A percentile compares a stretch with the other conserved stretches of the same genome.
Conservation (phyloP, 2,329 filamentous ascomycete species). For the Pseudogymnoascus sp. region DNA sequence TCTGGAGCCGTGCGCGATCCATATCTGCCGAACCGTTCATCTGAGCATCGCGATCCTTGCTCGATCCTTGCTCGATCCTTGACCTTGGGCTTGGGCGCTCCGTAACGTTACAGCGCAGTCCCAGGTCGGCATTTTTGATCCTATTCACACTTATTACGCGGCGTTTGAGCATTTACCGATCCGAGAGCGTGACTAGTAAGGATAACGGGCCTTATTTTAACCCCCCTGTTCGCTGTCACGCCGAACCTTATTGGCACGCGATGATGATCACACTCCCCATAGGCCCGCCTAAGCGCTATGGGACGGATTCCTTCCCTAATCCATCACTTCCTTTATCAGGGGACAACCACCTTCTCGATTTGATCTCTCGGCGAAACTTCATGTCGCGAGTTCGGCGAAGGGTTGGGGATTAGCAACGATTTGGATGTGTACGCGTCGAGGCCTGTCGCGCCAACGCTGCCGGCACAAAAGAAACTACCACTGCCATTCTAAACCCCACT, state of each 20-base stretch:
- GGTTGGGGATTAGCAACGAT: neutral
- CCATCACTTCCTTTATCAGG: neutral
- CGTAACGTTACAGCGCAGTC: constrained; percentile 1
- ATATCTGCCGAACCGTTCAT: constrained; percentile 1
- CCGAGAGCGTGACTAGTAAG: constrained; percentile 3
- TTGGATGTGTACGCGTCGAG: neutral
- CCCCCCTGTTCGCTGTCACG: neutral
- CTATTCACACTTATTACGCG: neutral
- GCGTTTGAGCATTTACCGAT: neutral
- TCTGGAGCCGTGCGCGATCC: neutral
- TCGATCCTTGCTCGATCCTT: neutral
- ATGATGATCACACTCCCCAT: neutral
- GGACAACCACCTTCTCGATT: constrained; percentile 3
- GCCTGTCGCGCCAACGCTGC: neutral
- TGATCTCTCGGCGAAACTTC: neutral
- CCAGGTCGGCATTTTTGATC: constrained; percentile 1
- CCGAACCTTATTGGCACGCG: constrained; percentile 8
- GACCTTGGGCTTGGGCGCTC: neutral
- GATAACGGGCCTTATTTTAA: constrained; percentile 7
- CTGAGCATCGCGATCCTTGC: constrained; percentile 2
- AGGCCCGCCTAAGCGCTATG: neutral
- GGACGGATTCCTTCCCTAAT: neutral
- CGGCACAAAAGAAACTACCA: neutral
- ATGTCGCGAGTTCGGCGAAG: neutral
- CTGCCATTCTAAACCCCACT: neutral